These are phyloP conservation scores for Babesia bigemina DNA, from an alignment of 169 alveolate species.

Conservation along the genomic window DNA sequence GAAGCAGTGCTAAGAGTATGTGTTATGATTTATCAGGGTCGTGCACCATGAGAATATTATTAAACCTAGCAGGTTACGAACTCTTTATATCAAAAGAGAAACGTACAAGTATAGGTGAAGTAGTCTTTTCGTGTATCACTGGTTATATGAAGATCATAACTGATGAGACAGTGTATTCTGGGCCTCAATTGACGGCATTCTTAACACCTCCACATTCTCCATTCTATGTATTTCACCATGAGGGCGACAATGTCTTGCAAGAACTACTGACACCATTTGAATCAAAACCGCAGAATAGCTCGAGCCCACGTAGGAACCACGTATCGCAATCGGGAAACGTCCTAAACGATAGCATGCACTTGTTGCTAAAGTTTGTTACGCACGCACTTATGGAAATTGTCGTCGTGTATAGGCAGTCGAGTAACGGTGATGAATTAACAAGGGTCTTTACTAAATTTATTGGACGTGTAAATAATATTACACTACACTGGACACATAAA, in stretches of 20 bases:
- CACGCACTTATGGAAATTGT: conserved; percentile 7
- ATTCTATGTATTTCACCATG: not conserved
- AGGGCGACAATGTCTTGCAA: not conserved
- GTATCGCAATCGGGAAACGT: not conserved
- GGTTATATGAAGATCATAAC: conserved; percentile 17
- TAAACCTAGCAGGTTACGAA: not conserved
- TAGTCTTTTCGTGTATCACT: conserved; percentile 2
- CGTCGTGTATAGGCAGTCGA: not conserved
- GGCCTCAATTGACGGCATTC: not conserved
- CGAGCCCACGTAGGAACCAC: conserved; percentile 1
- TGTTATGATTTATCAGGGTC: conserved; percentile 10
- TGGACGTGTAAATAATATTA: not conserved
- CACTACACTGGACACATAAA: not conserved
- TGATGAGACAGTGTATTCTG: not conserved
- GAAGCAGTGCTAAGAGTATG: not conserved
- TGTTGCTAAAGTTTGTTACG: conserved; percentile 1
- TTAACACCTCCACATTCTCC: conserved; percentile 9
- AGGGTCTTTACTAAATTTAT: not conserved
- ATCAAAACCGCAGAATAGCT: not conserved
- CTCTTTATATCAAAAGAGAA: not conserved
- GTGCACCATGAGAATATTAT: conserved; percentile 8
- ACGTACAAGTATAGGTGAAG: not conserved
- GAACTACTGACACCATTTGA: conserved; percentile 26
- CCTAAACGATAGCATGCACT: not conserved
- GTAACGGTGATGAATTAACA: not conserved